Conservation (phyloP, 176 grass and related monocot species). For the Metroxylon sagu region DNA sequence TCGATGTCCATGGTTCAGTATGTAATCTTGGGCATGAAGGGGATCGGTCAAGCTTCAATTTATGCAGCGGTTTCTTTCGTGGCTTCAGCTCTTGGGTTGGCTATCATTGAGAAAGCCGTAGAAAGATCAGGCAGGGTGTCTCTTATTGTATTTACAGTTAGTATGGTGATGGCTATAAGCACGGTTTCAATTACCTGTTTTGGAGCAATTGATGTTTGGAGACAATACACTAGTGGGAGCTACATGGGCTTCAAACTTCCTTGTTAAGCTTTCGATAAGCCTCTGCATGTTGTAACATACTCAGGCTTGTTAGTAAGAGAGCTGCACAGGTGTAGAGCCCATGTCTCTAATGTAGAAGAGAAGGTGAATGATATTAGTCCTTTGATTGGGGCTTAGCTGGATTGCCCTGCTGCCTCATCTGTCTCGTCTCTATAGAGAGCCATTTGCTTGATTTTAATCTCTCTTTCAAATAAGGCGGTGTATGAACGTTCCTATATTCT, state of each 20-base stretch:
- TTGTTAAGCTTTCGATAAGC: constrained; percentile 24
- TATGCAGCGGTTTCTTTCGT: constrained; percentile 54
- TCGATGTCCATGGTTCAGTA: constrained; percentile 89
- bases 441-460: no score
- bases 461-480: no score
- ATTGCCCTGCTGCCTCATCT: no score
- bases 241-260: constrained; percentile 87
- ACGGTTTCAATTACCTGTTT: constrained; percentile 38
- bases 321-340: no score
- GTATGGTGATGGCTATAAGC: constrained; percentile 64
- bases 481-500: no score
- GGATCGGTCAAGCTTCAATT: constrained; percentile 29
- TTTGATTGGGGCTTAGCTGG: no score
- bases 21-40: constrained; percentile 54
- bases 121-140: constrained; percentile 48
- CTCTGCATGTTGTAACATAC: not conserved
- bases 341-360: no score
- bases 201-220: constrained; percentile 52
- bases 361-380: no score
- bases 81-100: constrained; percentile 27
- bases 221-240: constrained; percentile 32
- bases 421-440: no score
- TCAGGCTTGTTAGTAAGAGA: not conserved
- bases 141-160: constrained; percentile 55
- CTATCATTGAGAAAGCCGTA: constrained; percentile 32